Evolutionary conservation across 805 yeast genomes (phyloP), one percentile per base, ranked within the genome.

Genomic region (Ogataea ganodermae): DNA sequence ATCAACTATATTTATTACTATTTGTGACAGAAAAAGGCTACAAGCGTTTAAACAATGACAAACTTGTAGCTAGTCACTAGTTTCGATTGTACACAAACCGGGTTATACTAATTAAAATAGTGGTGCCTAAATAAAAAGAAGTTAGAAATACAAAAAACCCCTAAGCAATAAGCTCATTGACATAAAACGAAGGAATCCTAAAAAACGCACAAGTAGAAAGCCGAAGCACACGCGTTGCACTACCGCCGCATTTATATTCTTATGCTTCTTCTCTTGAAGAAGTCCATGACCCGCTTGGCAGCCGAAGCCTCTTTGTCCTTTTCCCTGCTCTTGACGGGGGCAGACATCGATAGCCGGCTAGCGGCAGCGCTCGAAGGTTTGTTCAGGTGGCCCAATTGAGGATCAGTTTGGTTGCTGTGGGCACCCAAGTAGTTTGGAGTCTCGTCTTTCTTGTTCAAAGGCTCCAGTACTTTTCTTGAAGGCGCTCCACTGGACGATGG

Each of bases 251-350:
- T 17, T 54, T 49, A 68, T 26, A 68, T 67, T 53, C 73, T 63
- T 46, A 68, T 63, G 57, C 72, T 80, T 67, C 88, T 78, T 67
- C 91, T 76, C 62, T 84, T 84, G 71, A 85, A 84, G 63, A 85
- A 85, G 63, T 84, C 91, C 76, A 85, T 80, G 8, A 85, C 90
- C 58, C 81, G 81, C 61, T 83, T 80, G 4, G 94, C 89, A 2
- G 94, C 84, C 40, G 90, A 83, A 17, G 82, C 80, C 55, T 83
- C 88, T 55, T 77, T 80, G 51, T 71, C 65, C 31, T 45, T 48
- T n/a, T 47, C 51, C 18, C 37, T 37, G 16, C 16, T 2, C 35
- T 46, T 36, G 30, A 50, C 24, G 32, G 48, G 42, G 3, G 45
- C 51, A 7, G 49, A 45, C 48, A 49, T 50, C 26, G 61, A 53